Evolutionary conservation across 768 basidiomycete species (phyloP), one percentile per base, ranked within the genome.

Genomic region (Pisolithus orientalis): DNA sequence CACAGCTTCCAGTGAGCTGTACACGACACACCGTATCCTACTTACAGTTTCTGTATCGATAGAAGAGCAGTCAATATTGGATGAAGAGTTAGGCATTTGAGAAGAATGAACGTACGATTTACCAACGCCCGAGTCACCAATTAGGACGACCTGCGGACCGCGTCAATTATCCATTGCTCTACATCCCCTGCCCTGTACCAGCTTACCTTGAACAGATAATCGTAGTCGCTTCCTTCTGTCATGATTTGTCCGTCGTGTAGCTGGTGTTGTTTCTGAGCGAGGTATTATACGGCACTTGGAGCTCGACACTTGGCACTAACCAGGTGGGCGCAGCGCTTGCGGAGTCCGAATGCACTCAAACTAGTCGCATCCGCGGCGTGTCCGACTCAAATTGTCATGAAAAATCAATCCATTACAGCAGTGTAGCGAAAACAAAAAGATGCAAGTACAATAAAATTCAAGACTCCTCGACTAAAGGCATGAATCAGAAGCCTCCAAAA

Each of bases 121-220:
- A 70, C 95, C 95, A 66, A 99, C 95, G 57, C 95, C 95, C 57
- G 94, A 96, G 73, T 99, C 95, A 67, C 95, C 95, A 75, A 98
- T 97, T 59, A 99, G 83, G 62, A 99, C 95, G 62, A 97, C 91
- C 95, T 98, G 55, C 38, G 7, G n/a, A 13, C 13, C 25, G n/a
- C 28, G 27, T 29, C 44, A 25, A n/a, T 16, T 6, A 9, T 55
- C 39, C 48, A 37, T 52, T 50, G 49, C 28, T 38, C 46, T 14
- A 46, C 38, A n/a, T 39, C 24, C 21, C 21, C 10, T 10, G 6
- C 14, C 25, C 6, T 37, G 17, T n/a, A 38, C 25, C 17, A 16
- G 66, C 74, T 31, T 48, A 94, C 95, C 83, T 99, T 97, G 86
- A 98, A 97, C 61, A 99, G 85, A 78, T 88, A 98, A 70, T 97